These are phyloP conservation scores for Croton setiger DNA, from an alignment of 441 rosid species.

Conservation along the genomic window DNA sequence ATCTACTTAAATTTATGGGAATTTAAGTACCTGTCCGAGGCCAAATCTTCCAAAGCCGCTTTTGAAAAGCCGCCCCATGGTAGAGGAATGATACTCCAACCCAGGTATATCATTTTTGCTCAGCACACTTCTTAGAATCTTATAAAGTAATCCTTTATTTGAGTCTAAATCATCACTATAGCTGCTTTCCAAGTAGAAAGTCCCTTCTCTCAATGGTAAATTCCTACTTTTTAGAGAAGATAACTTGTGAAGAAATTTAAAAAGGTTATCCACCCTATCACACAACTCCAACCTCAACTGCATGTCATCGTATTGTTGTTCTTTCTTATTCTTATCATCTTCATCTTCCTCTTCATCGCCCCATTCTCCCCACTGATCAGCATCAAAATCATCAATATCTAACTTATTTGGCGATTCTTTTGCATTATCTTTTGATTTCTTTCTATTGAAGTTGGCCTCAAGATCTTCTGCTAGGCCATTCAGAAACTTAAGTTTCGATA, in stretches of 20 bases:
- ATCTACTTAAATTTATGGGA: background rate
- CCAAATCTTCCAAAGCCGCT: constrained; percentile 97
- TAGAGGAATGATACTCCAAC: constrained; percentile 88
- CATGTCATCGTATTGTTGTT: constrained; percentile 61
- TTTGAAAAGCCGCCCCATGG: constrained; percentile 91
- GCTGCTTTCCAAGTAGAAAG: constrained; percentile 45
- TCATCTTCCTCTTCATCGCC: constrained; percentile 75
- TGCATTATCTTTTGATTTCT: constrained; percentile 37
- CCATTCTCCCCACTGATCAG: constrained; percentile 96
- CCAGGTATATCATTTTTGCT: constrained; percentile 64
- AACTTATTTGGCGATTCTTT: constrained; percentile 45
- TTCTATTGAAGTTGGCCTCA: constrained; percentile 51
- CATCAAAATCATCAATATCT: constrained; percentile 80
- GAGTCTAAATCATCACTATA: constrained; percentile 48
- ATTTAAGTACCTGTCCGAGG: constrained; percentile 67
- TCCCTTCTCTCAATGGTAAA: constrained; percentile 49
- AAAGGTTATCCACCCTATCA: constrained; percentile 79
- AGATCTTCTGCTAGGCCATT: constrained; percentile 65
- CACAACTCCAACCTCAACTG: constrained; percentile 82
- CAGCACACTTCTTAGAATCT: constrained; percentile 60
- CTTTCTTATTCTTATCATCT: constrained; percentile 34
- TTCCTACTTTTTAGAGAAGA: constrained; percentile 55
- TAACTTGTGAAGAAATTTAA: constrained; percentile 73
- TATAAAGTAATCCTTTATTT: constrained; percentile 64
- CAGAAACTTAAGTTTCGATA: constrained; percentile 69